Conservation (phyloP, 148 eudicot species). For the Fallopia convolvulus region DNA sequence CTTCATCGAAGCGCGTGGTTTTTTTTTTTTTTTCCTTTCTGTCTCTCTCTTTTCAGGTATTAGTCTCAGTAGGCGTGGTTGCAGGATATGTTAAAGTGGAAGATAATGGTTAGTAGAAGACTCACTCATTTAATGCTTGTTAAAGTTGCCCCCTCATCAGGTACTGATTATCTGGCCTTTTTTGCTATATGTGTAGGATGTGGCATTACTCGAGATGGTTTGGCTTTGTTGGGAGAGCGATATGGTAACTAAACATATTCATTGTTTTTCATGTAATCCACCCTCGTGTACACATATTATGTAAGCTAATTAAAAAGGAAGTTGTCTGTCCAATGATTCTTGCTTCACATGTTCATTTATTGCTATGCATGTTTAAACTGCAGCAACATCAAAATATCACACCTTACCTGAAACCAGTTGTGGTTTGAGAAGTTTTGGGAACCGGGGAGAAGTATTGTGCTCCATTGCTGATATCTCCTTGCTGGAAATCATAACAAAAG, state of each 20-base stretch:
- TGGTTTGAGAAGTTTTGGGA: conserved; percentile 50
- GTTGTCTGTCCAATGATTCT: not conserved
- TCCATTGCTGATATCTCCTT: conserved; percentile 84
- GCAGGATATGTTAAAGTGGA: conserved; percentile 71
- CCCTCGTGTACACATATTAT: not conserved
- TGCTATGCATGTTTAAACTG: conserved; percentile 13
- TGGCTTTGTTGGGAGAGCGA: conserved; percentile 79
- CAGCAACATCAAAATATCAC: conserved; percentile 73
- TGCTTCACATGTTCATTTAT: conserved; percentile 4
- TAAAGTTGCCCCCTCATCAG: conserved; percentile 8
- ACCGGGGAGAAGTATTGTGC: conserved; percentile 79
- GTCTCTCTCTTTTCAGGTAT: conserved; percentile 36
- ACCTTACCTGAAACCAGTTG: conserved; percentile 25
- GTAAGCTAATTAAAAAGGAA: not conserved
- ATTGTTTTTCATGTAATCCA: not conserved
- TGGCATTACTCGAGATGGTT: conserved; percentile 81
- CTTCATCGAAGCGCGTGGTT: no score
- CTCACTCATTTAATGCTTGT: not conserved
- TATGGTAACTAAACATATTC: conserved; percentile 45
- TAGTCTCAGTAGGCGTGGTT: conserved; percentile 52
- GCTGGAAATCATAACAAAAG: conserved; percentile 73
- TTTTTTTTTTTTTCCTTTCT: not conserved
- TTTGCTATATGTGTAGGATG: conserved; percentile 47
- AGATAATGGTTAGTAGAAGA: conserved; percentile 64
- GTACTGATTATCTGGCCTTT: not conserved